Evolutionary conservation across 441 rosid genomes (phyloP).

Genomic region (Melastoma candidum): DNA sequence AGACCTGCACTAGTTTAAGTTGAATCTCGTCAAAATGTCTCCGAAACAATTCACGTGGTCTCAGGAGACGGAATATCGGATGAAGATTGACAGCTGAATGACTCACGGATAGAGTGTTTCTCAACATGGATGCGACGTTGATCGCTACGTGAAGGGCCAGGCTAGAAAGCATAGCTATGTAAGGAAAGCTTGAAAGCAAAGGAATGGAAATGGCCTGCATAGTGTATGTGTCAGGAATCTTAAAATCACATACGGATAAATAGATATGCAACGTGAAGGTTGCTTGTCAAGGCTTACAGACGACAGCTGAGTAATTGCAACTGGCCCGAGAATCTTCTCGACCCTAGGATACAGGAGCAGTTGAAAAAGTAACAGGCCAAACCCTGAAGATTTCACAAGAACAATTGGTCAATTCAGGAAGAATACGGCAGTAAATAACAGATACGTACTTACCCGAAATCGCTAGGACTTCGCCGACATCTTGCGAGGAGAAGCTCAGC

Average conservation of each 20-base stretch:
- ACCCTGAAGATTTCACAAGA: conserved; percentile 24
- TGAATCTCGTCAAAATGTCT: not conserved
- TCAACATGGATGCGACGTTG: conserved; percentile 38
- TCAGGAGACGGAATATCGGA: not conserved
- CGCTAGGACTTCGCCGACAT: conserved; percentile 46
- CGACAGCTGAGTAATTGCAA: conserved; percentile 36
- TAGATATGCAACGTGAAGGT: conserved; percentile 6
- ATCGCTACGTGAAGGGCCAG: conserved; percentile 33
- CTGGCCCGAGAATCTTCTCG: conserved; percentile 40
- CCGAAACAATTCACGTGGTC: not conserved
- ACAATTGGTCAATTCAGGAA: not conserved
- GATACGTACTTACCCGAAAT: conserved; percentile 26
- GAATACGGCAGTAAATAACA: no score
- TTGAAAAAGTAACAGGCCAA: conserved; percentile 55
- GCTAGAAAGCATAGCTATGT: conserved; percentile 52
- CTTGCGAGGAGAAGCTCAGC: conserved; percentile 44
- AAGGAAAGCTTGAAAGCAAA: conserved; percentile 46
- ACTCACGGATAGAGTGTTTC: conserved; percentile 54
- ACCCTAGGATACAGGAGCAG: conserved; percentile 42
- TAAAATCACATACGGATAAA: not conserved
- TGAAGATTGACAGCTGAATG: not conserved
- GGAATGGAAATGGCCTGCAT: conserved; percentile 47
- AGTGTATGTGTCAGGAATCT: not conserved
- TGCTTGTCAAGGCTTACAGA: conserved; percentile 26
- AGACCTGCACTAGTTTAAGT: conserved; percentile 22